Conservation (phyloP, 768 basidiomycete species). For the Candolleomyces eurysporus region DNA sequence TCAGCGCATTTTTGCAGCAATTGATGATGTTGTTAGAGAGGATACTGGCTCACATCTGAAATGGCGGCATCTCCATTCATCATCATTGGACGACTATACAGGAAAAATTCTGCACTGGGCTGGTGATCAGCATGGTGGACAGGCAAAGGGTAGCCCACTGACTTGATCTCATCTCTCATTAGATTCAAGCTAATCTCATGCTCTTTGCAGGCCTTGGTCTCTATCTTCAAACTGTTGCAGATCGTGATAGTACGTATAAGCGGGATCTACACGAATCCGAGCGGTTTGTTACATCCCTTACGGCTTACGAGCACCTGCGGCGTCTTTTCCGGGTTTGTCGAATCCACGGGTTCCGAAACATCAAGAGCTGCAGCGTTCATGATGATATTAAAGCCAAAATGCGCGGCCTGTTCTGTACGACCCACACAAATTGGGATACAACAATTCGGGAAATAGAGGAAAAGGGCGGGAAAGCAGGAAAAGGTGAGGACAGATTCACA, state of each 20-base stretch:
- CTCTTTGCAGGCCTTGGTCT: slow-evolving; percentile 22
- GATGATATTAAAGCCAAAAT: slow-evolving; percentile 18
- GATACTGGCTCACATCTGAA: slow-evolving; percentile 10
- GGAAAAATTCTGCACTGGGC: slow-evolving; percentile 3
- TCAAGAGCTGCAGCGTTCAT: slow-evolving; percentile 12
- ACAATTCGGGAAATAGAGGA: slow-evolving; percentile 14
- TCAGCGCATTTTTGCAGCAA: slow-evolving; percentile 10
- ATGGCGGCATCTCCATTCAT: slow-evolving; percentile 14
- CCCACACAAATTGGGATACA: slow-evolving; percentile 18
- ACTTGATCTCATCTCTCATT: too few species aligned
- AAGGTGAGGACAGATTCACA: too few species aligned
- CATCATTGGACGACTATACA: background rate
- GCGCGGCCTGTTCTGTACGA: slow-evolving; percentile 21
- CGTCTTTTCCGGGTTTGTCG: slow-evolving; percentile 19
- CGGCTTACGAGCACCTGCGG: slow-evolving; percentile 22
- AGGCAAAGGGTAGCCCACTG: slow-evolving; percentile 18
- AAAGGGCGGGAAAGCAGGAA: slow-evolving; percentile 20
- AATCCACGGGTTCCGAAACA: slow-evolving; percentile 21
- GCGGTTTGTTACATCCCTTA: slow-evolving; percentile 7
- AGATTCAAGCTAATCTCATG: too few species aligned
- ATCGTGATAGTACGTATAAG: too few species aligned
- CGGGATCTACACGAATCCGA: slow-evolving; percentile 22
- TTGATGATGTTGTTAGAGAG: slow-evolving; percentile 9
- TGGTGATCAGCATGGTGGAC: slow-evolving; percentile 17
- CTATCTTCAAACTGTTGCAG: slow-evolving; percentile 16